These are phyloP conservation scores for Ammopiptanthus mongolicus DNA, from an alignment of 306 rosid species.

Conservation along the genomic window DNA sequence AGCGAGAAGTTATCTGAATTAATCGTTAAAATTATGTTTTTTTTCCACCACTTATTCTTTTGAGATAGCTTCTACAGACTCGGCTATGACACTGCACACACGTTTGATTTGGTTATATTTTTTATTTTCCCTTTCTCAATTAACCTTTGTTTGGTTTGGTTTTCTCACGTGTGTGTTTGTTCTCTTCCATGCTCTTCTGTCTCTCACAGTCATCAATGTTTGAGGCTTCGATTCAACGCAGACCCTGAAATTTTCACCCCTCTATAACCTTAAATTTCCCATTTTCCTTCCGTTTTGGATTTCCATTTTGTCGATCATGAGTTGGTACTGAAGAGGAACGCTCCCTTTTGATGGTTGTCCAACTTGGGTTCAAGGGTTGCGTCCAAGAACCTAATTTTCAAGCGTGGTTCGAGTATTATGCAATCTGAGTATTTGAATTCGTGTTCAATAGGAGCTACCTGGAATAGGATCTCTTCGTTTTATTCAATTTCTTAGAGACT, in stretches of 20 bases:
- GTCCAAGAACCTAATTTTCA: conserved; percentile 17
- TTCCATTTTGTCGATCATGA: conserved; percentile 30
- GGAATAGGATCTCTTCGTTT: conserved; percentile 27
- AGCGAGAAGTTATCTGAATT: no score
- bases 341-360: conserved; percentile 36
- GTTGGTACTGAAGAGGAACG: conserved; percentile 40
- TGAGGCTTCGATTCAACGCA: neutral
- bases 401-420: conserved; percentile 24
- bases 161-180: no score
- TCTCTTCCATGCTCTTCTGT: no score
- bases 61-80: no score
- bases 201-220: neutral
- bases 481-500: conserved; percentile 31
- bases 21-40: no score
- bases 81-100: no score
- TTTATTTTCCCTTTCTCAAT: no score
- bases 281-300: neutral
- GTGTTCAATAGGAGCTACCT: conserved; percentile 10
- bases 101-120: no score
- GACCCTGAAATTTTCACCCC: neutral
- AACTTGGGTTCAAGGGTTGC: conserved; percentile 32
- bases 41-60: no score
- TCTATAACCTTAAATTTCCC: neutral
- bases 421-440: conserved; percentile 21
- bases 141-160: no score